Percentiles rank a stretch among this genome's conserved stretches.
Conservation (phyloP, 2,329 filamentous ascomycete species). For the Colletotrichum filicis region DNA sequence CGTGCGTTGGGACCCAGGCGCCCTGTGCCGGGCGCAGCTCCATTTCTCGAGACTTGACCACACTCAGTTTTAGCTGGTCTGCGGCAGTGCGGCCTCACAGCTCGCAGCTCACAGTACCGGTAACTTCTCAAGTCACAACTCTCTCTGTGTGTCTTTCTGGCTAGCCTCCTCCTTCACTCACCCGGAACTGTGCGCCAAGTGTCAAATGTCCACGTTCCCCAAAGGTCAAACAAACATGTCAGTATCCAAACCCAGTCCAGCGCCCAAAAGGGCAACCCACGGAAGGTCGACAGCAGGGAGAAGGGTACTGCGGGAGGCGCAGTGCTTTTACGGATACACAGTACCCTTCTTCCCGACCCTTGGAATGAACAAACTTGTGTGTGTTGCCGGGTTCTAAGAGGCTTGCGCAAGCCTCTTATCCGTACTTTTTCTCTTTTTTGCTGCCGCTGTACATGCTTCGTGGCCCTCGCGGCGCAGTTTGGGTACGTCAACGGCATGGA, state of each 20-base stretch:
- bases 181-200: background rate
- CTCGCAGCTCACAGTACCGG: no score
- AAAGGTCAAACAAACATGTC: slow-evolving; percentile 13
- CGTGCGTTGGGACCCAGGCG: slow-evolving; percentile 26
- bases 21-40: slow-evolving; percentile 1
- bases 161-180: background rate
- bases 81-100: background rate
- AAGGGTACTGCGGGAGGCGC: background rate
- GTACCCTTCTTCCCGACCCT: background rate
- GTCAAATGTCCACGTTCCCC: background rate
- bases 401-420: slow-evolving; percentile 19
- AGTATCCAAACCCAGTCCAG: background rate
- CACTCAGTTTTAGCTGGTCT: background rate
- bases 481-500: background rate
- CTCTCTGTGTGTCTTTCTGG: background rate
- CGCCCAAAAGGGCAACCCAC: slow-evolving; percentile 10
- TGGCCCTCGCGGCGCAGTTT: background rate
- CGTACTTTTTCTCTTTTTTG: background rate
- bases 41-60: slow-evolving; percentile 1
- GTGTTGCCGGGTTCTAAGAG: background rate
- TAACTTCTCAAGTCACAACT: background rate
- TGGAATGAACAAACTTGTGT: background rate
- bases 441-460: background rate
- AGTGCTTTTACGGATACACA: background rate
- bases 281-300: background rate